Base-by-base conservation (phyloP, 257 asterid genomes). In the Nyctanthes arbortristis region DNA sequence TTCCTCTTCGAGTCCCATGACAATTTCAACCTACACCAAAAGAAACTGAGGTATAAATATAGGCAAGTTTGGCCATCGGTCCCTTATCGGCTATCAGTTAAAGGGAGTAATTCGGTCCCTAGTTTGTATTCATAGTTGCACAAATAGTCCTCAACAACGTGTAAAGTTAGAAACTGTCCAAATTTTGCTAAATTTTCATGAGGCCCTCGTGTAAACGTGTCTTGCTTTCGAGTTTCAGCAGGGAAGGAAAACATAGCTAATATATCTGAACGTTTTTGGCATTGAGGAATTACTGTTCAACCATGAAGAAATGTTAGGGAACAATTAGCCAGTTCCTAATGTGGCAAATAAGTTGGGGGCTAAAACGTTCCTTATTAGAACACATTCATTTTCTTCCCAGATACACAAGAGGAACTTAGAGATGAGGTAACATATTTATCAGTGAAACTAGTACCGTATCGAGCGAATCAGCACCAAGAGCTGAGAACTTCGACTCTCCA, bases 1-100 rank as follows among this genome's bases (percentile, higher is more conserved):
- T n/a, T 81, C 98, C 86, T 90, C 97, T 80, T 93, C 98, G 11
- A 92, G 92, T 65, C 96, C 96, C 98, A 92, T 92, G 39, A 92
- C 96, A 57, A 89, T 91, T 89, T 91, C 97, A 34, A 91, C 97
- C 96, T 91, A 61, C 5, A 58, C 16, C 16, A 32, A 22, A 11
- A 47, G 61, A 47, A 27, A 13, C 12, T 1, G 25, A 14, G 7
- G 27, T 2, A 32, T 34, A 29, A 31, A n/a, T 20, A 18, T 3
- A 0, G 24, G 37, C 5, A 33, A 61, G 1, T n/a, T 36, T 18
- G 13, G 14, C 16, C 7, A 37, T 12, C 18, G 7, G 30, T 33
- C 47, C 13, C 47, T n/a, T n/a, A n/a, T n/a, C n/a, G n/a, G n/a
- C 45, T 3, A 31, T 20, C 7, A 29, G 29, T 3, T 4, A 59